Conservation (phyloP, 2,329 filamentous ascomycete species). For the Xylaria multiplex region DNA sequence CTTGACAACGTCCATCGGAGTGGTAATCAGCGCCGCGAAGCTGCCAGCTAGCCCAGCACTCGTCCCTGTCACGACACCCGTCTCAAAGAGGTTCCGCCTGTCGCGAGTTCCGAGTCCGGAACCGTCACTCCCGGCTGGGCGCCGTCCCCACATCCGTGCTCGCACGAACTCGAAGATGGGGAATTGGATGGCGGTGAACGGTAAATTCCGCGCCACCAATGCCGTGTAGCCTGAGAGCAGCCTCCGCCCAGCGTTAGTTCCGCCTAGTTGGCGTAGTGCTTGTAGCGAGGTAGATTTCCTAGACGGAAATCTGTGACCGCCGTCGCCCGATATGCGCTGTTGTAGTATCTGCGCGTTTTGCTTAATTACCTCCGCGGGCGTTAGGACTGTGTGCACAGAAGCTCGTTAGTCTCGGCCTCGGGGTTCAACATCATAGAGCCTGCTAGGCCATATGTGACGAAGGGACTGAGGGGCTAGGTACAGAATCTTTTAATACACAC, state of each 20-base stretch:
- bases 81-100: conserved; percentile 64
- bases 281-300: conserved; percentile 57
- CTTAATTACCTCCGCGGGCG: conserved; percentile 90
- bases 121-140: conserved; percentile 27
- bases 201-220: conserved; percentile 82
- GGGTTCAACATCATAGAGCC: no score
- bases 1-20: conserved; percentile 89
- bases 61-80: conserved; percentile 74
- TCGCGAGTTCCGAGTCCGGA: conserved; percentile 50
- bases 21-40: conserved; percentile 82
- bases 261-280: conserved; percentile 61
- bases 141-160: conserved; percentile 65
- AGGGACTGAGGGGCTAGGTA: no score
- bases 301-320: conserved; percentile 22
- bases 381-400: conserved; percentile 66
- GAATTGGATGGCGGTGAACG: conserved; percentile 89
- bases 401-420: no score
- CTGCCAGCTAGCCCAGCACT: conserved; percentile 80
- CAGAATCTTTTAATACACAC: no score
- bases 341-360: conserved; percentile 90
- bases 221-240: conserved; percentile 79
- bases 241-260: conserved; percentile 66
- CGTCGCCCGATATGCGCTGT: conserved; percentile 27
- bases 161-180: conserved; percentile 83
- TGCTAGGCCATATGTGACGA: no score